Conservation (phyloP, 306 rosid species). For the Ormosia emarginata region DNA sequence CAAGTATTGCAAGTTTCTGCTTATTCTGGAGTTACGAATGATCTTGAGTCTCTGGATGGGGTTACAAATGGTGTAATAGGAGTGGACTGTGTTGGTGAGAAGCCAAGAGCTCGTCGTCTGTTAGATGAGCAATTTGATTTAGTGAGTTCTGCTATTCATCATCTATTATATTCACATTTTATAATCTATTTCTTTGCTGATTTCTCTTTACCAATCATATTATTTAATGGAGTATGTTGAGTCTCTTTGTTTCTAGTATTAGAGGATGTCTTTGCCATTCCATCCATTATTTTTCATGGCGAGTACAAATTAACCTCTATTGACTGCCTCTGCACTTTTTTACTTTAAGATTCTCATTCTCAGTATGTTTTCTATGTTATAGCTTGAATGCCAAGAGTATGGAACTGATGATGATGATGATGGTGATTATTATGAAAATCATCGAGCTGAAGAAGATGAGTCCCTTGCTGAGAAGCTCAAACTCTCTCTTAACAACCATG, state of each 20-base stretch:
- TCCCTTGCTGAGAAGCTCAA: constrained; percentile 69
- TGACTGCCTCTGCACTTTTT: background rate
- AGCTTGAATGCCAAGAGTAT: constrained; percentile 75
- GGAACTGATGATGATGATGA: constrained; percentile 41
- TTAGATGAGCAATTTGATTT: constrained; percentile 87
- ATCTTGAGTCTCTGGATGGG: constrained; percentile 18
- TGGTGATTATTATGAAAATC: constrained; percentile 34
- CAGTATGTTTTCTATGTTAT: background rate
- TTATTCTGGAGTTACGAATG: constrained; percentile 13
- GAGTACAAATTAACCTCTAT: background rate
- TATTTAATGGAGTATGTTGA: background rate
- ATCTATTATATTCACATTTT: background rate
- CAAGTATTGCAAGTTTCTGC: constrained; percentile 17
- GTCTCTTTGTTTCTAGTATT: background rate
- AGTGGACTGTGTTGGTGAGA: constrained; percentile 31
- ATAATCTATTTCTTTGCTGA: background rate
- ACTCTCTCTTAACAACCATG: constrained; percentile 34
- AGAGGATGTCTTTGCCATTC: background rate
- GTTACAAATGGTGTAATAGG: background rate
- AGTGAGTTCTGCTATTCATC: constrained; percentile 41
- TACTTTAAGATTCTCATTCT: constrained; percentile 6
- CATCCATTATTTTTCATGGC: background rate
- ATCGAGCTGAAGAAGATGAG: constrained; percentile 57
- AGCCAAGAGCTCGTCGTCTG: constrained; percentile 56
- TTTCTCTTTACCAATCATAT: background rate